Evolutionary conservation across 345 rosid species (phyloP).

Genomic region (Euphorbia lathyris): DNA sequence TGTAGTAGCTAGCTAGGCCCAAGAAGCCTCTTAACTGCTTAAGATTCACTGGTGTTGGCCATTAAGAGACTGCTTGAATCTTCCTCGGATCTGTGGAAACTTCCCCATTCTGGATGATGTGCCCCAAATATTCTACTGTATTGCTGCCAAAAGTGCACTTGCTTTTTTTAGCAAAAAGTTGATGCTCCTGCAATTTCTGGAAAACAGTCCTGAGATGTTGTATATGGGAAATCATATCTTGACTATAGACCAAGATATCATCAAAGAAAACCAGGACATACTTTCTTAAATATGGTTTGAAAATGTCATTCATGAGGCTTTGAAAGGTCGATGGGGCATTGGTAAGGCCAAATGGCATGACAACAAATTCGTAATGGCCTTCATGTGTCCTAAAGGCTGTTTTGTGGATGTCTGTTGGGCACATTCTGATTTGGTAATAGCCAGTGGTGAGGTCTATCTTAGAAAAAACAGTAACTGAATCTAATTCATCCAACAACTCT

Average conservation of each 20-base stretch:
- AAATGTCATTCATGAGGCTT: too few relatives aligned
- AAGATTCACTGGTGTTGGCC: too few relatives aligned
- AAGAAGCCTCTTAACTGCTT: neutral
- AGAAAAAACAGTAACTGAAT: neutral
- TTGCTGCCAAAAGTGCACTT: neutral
- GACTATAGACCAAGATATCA: too few relatives aligned
- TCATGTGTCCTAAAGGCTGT: too few relatives aligned
- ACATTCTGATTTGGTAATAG: neutral
- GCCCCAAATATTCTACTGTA: neutral
- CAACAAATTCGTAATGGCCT: too few relatives aligned
- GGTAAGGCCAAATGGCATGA: too few relatives aligned
- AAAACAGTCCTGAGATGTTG: neutral
- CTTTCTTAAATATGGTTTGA: too few relatives aligned
- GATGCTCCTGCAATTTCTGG: neutral
- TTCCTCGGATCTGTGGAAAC: neutral
- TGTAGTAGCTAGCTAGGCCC: neutral
- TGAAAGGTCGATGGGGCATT: too few relatives aligned
- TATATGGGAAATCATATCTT: neutral
- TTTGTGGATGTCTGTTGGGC: neutral
- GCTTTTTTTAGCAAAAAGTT: neutral
- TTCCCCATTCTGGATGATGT: neutral
- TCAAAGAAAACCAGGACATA: too few relatives aligned
- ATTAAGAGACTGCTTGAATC: neutral
- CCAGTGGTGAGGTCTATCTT: neutral
- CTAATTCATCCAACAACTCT: neutral